Evolutionary conservation across 768 basidiomycete genomes (phyloP), one percentile per base, ranked within the genome.

Genomic region (Chlorophyllum brunneum): DNA sequence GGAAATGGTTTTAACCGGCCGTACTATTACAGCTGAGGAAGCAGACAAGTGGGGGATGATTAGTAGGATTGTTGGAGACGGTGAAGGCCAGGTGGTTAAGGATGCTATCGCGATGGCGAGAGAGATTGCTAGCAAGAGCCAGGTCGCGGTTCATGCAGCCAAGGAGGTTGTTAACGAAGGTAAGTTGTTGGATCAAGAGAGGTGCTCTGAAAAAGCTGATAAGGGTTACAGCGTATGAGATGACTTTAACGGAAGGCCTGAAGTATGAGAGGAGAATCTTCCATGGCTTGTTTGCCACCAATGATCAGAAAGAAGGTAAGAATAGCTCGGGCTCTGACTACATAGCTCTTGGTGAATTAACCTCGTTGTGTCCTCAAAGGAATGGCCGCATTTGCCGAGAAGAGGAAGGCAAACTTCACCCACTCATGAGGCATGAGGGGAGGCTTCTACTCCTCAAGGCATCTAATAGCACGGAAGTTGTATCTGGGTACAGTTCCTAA

Each of bases 101-200:
- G 92, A 95, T 66, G 95, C 95, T 1, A 70, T 98, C 48, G 77
- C 79, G 54, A 77, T 97, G 63, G 95, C 86, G 0, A 80, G 76
- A 52, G 75, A 72, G 36, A 93, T 98, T 54, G 86, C 90, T 15
- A 78, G 79, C 65, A 95, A 93, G 71, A 85, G 93, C 23, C 80
- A 79, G 54, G 69, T 98, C 47, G 86, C 91, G 20, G 86, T 91
- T 13, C 83, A 88, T 65, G 92, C 93, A 26, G 84, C 75, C 29
- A 98, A 99, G 72, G 95, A 98, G 69, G 91, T 88, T 2, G 91
- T 98, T 58, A 95, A 97, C 67, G 88, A 84, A 39, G 85, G 89
- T 90, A 56, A 23, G 70, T 65, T 24, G 20, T 16, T 45, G 20
- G 44, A 24, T 33, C 33, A 18, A 38, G 20, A 20, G 27, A 26